phyloP scores from a whole-genome alignment of 441 rosid species.

The Gossypium laxum region DNA sequence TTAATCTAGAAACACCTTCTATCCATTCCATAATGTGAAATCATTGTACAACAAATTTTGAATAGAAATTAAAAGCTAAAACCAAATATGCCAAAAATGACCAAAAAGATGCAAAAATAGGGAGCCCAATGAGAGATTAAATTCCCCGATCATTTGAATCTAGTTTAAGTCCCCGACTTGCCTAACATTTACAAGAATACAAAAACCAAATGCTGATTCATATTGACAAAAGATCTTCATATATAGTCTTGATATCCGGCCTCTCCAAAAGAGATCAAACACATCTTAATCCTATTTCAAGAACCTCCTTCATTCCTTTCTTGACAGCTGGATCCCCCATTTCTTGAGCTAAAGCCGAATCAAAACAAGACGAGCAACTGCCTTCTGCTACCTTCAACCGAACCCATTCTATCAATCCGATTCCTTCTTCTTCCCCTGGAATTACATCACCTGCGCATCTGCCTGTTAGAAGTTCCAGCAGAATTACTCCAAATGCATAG shows the following conservation, averaged over 20 bases:
- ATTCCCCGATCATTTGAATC: constrained; percentile 20
- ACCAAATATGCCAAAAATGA: constrained; percentile 3
- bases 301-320: constrained; percentile 89
- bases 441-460: constrained; percentile 91
- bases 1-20: constrained; percentile 10
- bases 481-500: constrained; percentile 76
- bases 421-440: constrained; percentile 66
- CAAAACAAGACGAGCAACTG: constrained; percentile 55
- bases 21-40: constrained; percentile 23
- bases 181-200: background rate
- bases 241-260: constrained; percentile 87
- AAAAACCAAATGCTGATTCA: background rate
- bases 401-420: constrained; percentile 85
- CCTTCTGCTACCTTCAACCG: constrained; percentile 66
- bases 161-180: background rate
- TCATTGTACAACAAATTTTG: constrained; percentile 25
- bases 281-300: constrained; percentile 68
- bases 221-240: constrained; percentile 91
- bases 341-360: constrained; percentile 48
- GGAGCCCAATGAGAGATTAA: constrained; percentile 40
- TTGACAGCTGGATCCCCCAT: constrained; percentile 45
- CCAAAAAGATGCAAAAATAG: constrained; percentile 16
- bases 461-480: constrained; percentile 74
- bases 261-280: constrained; percentile 75
- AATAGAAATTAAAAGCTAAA: constrained; percentile 9